Base-by-base conservation (phyloP, 306 rosid genomes). In the Begonia masoniana region DNA sequence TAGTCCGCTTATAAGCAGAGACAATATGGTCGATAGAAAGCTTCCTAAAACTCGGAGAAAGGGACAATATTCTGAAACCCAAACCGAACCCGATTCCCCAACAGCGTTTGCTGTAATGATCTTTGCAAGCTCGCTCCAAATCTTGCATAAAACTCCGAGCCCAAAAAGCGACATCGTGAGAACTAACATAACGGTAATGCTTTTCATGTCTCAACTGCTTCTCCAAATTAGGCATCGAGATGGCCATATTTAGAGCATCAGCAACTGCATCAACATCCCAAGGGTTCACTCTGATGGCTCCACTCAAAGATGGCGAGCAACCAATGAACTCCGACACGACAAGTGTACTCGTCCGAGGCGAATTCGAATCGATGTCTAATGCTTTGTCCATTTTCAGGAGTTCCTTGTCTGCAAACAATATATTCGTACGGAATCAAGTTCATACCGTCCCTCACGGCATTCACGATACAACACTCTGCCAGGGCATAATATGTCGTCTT, bases 131-230 rank as follows among this genome's bases (percentile, higher is more conserved):
- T 41, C 78, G 67, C 43, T 70, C 84, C 45, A 88, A 72, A 68
- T 85, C 95, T 51, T 74, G 88, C 26, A 65, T 16, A 62, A 88
- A 88, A 60, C 84, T 73, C 43, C 58, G 60, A 6, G 94, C 68
- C 97, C 97, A 88, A 50, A 82, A 82, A 59, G 77, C 87, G 62
- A 88, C 93, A 70, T 85, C 85, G 53, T 82, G 97, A 62, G 97
- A 78, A 61, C 85, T 82, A 62, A 88, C 74, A 51, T 85, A 88
- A 10, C 74, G 55, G 50, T 76, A 88, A 68, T 88, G 93, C 66
- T 80, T 88, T 76, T 85, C 89, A 13, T 85, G 95, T 54, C 94
- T 79, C 54, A 74, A 41, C 41, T 68, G 81, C 71, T 80, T 88
- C 78, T 84, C 94, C 14, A 15, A 43, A 15, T 66, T 51, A 41